Evolutionary conservation across 345 rosid species (phyloP).

Genomic region (Ceriops zippeliana): DNA sequence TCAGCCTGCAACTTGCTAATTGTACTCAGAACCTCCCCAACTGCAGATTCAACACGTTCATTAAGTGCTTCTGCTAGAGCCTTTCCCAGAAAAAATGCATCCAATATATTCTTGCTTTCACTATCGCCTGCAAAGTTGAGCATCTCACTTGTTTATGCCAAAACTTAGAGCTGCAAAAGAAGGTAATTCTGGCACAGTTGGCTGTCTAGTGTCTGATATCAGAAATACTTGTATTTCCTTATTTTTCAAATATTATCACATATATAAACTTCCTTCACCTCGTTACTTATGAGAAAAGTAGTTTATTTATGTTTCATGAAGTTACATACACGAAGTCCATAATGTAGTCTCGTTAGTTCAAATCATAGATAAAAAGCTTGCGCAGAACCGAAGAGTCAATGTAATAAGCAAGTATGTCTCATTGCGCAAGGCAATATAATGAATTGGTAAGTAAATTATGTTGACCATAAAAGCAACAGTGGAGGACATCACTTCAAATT

Average conservation of each 20-base stretch:
- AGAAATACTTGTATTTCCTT: neutral
- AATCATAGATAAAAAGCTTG: neutral
- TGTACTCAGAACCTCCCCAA: slow-evolving; percentile 74
- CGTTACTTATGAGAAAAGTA: neutral
- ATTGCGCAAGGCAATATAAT: neutral
- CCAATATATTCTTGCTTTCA: slow-evolving; percentile 61
- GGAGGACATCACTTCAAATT: neutral
- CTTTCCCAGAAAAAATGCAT: slow-evolving; percentile 94
- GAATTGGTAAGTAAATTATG: neutral
- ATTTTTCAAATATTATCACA: neutral
- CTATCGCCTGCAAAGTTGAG: slow-evolving; percentile 48
- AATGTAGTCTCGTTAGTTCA: neutral
- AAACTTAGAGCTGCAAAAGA: neutral
- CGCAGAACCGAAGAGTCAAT: too few species aligned
- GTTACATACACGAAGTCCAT: neutral
- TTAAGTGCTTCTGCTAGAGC: slow-evolving; percentile 84
- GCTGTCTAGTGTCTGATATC: neutral
- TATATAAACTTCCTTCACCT: neutral
- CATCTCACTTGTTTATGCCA: slow-evolving; percentile 4
- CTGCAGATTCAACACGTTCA: slow-evolving; percentile 73
- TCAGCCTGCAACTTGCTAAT: slow-evolving; percentile 80
- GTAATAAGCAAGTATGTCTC: neutral
- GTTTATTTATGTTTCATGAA: neutral
- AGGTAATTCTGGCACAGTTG: neutral
- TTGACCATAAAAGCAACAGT: neutral